Conservation (phyloP, 768 basidiomycete genomes). For the Trametes cinnabarina region DNA sequence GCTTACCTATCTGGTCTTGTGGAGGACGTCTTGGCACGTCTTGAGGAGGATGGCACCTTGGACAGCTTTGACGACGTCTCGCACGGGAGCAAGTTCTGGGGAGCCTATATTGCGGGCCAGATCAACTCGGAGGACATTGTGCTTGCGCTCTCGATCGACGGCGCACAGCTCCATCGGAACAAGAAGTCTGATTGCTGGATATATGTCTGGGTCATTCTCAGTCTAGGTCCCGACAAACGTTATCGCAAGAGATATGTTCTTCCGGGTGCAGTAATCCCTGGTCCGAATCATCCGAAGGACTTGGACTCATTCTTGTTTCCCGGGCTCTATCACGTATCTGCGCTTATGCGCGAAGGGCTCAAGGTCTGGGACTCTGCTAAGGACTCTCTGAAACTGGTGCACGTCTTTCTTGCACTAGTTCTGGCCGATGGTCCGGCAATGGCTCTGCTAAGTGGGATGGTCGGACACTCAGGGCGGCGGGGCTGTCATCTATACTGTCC, state of each 20-base stretch:
- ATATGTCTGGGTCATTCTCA: neutral
- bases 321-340: neutral
- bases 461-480: conserved; percentile 33
- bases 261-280: neutral
- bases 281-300: neutral
- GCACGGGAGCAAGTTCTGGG: conserved; percentile 16
- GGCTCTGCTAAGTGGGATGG: conserved; percentile 31
- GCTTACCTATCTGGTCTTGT: conserved; percentile 6
- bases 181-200: neutral
- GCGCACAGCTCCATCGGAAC: conserved; percentile 13
- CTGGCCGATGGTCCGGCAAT: conserved; percentile 13
- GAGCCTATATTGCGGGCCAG: conserved; percentile 10
- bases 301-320: neutral
- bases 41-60: neutral
- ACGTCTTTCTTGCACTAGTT: conserved; percentile 1
- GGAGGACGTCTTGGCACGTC: neutral
- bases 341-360: conserved; percentile 22
- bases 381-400: neutral
- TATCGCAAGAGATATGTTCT: neutral
- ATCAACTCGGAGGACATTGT: conserved; percentile 16
- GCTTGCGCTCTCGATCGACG: conserved; percentile 17
- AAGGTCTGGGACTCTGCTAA: conserved; percentile 28
- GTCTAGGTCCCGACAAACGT: neutral
- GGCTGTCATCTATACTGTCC: conserved; percentile 38
- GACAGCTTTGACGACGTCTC: conserved; percentile 11